Evolutionary conservation across 495 filamentous ascomycete genomes (phyloP).

Genomic region (Poronia punctata): DNA sequence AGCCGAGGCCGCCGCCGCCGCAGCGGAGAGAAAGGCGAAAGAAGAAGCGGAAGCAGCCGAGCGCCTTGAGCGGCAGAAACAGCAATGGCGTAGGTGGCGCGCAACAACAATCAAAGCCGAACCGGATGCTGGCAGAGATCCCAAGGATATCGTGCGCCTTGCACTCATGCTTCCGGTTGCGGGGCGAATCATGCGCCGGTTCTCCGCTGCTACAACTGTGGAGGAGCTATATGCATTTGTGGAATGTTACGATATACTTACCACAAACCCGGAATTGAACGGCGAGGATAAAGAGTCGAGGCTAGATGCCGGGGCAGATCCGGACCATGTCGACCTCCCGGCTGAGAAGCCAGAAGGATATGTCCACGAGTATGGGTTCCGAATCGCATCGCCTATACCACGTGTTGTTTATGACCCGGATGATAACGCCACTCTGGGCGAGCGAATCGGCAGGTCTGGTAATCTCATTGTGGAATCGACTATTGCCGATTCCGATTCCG

Average conservation of each 20-base stretch:
- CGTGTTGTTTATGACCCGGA: conserved; percentile 66
- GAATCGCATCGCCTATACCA: conserved; percentile 76
- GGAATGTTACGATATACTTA: conserved; percentile 72
- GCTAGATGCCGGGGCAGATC: conserved; percentile 24
- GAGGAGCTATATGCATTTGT: conserved; percentile 96
- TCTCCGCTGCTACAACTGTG: conserved; percentile 54
- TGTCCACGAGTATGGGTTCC: conserved; percentile 72
- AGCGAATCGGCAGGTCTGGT: conserved; percentile 72
- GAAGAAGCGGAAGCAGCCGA: conserved; percentile 59
- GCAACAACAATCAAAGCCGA: conserved; percentile 59
- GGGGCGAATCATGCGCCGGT: conserved; percentile 64
- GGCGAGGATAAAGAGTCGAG: conserved; percentile 25
- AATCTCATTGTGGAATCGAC: conserved; percentile 76
- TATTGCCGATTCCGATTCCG: conserved; percentile 23
- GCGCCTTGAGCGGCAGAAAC: conserved; percentile 47
- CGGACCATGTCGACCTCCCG: conserved; percentile 1
- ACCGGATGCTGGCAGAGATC: conserved; percentile 44
- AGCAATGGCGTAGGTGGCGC: conserved; percentile 78
- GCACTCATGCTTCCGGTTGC: conserved; percentile 65
- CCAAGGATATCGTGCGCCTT: conserved; percentile 68
- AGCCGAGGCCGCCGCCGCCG: conserved; percentile 61
- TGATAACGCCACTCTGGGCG: conserved; percentile 53
- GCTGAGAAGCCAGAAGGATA: conserved; percentile 56
- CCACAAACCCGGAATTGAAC: conserved; percentile 14
- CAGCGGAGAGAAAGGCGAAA: conserved; percentile 43